phyloP scores from a whole-genome alignment of 1,284 basidiomycete genomes.

The Marasmius oreades region DNA sequence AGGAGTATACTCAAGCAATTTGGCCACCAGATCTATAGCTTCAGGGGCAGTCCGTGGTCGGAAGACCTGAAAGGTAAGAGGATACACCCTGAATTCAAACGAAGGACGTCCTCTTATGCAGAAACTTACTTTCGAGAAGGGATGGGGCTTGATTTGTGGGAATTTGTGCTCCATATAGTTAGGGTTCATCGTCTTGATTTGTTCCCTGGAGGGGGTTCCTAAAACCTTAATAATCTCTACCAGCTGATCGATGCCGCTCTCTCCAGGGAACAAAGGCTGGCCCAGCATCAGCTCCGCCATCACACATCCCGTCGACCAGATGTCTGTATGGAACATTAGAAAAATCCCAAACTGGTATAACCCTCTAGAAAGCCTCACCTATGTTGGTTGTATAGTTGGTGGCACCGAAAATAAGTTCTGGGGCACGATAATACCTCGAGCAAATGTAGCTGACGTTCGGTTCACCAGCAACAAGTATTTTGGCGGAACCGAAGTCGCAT shows the following conservation, averaged over 20 bases:
- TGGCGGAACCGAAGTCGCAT: slow-evolving; percentile 98
- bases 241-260: slow-evolving; percentile 99
- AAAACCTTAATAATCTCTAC: slow-evolving; percentile 99
- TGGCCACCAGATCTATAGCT: slow-evolving; percentile 94
- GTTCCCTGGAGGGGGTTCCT: slow-evolving; percentile 96
- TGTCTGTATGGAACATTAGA: slow-evolving; percentile 53
- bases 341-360: slow-evolving; percentile 6
- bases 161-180: slow-evolving; percentile 99
- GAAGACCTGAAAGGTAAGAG: slow-evolving; percentile 73
- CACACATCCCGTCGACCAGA: slow-evolving; percentile 99
- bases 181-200: slow-evolving; percentile 99
- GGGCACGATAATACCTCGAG: slow-evolving; percentile 98
- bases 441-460: slow-evolving; percentile 99
- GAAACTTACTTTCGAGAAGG: slow-evolving; percentile 78
- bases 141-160: slow-evolving; percentile 98
- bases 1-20: slow-evolving; percentile 96
- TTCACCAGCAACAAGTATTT: slow-evolving; percentile 96
- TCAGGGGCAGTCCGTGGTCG: slow-evolving; percentile 94
- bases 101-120: slow-evolving; percentile 1
- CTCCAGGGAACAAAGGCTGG: slow-evolving; percentile 97
- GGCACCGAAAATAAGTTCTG: slow-evolving; percentile 98
- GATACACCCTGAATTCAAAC: slow-evolving; percentile 3
- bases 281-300: slow-evolving; percentile 99
- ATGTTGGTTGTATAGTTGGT: slow-evolving; percentile 99
- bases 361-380: slow-evolving; percentile 60